phyloP scores from a whole-genome alignment of 2,329 filamentous ascomycete species.

The Aschersonia sp. region DNA sequence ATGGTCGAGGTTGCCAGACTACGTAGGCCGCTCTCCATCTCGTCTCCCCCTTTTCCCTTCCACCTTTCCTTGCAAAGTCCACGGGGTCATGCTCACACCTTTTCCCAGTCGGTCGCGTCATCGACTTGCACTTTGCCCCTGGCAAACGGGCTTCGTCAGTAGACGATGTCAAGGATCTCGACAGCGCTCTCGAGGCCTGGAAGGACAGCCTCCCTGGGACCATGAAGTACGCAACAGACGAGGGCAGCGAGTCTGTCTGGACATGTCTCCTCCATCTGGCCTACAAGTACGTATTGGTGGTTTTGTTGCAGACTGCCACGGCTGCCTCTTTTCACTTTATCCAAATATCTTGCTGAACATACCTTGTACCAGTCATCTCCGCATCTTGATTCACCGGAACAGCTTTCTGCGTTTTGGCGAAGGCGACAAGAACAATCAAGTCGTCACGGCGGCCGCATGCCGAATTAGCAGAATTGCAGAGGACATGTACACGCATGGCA shows the following conservation, averaged over 20 bases:
- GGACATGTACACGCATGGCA: slow-evolving; percentile 20
- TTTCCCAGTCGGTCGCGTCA: slow-evolving; percentile 16
- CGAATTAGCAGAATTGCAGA: slow-evolving; percentile 22
- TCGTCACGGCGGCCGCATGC: slow-evolving; percentile 17
- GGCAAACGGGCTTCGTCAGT: slow-evolving; percentile 14
- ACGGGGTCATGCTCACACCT: not conserved
- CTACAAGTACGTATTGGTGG: slow-evolving; percentile 15
- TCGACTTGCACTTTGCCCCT: slow-evolving; percentile 21
- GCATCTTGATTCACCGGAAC: slow-evolving; percentile 20
- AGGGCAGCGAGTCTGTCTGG: slow-evolving; percentile 19
- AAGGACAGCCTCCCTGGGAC: slow-evolving; percentile 16
- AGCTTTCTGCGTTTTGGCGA: slow-evolving; percentile 15
- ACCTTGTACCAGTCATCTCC: slow-evolving; percentile 13
- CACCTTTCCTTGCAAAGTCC: no score
- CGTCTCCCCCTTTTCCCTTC: not conserved
- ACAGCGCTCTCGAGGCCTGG: slow-evolving; percentile 17
- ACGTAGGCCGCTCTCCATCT: slow-evolving; percentile 8
- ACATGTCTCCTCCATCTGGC: slow-evolving; percentile 21
- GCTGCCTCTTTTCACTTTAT: not conserved
- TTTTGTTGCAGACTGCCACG: not conserved
- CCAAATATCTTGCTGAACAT: not conserved
- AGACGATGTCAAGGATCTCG: slow-evolving; percentile 14
- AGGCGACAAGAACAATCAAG: slow-evolving; percentile 13
- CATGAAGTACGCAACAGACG: slow-evolving; percentile 15
- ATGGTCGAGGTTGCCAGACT: slow-evolving; percentile 22